Conservation (phyloP, 176 grass and related monocot species). For the Poa annua region DNA sequence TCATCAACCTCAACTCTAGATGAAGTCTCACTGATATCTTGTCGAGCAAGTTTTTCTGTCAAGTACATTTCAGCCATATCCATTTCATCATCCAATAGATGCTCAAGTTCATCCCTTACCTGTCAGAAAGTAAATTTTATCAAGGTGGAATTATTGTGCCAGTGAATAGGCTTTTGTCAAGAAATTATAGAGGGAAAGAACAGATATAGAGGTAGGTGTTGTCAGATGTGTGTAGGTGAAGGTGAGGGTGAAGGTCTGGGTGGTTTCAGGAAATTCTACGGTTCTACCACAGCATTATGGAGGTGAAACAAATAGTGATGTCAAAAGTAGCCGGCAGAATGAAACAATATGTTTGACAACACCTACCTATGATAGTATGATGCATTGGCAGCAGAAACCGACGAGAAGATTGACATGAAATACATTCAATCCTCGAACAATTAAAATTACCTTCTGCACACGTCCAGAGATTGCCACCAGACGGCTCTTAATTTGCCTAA, state of each 20-base stretch:
- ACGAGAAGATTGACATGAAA: background rate
- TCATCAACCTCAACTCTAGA: slow-evolving; percentile 64
- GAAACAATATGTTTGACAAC: slow-evolving; percentile 11
- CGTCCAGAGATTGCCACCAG: slow-evolving; percentile 92
- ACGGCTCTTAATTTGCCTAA: slow-evolving; percentile 96
- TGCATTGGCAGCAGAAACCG: background rate
- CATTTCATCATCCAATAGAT: slow-evolving; percentile 95
- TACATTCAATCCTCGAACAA: slow-evolving; percentile 2
- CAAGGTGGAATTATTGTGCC: slow-evolving; percentile 15
- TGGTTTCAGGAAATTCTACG: background rate
- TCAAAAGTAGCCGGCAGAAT: slow-evolving; percentile 7
- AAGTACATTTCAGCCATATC: slow-evolving; percentile 98
- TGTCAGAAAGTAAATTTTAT: slow-evolving; percentile 41
- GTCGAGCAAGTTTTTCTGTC: slow-evolving; percentile 70
- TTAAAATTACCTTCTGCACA: slow-evolving; percentile 77
- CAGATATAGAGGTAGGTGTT: background rate
- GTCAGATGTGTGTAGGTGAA: background rate
- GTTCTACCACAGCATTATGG: background rate
- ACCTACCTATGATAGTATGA: slow-evolving; percentile 24
- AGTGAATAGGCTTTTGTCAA: background rate
- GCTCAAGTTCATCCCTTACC: slow-evolving; percentile 91
- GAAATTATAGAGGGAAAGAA: slow-evolving; percentile 15
- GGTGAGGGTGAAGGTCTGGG: background rate
- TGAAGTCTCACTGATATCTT: slow-evolving; percentile 73
- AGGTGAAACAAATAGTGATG: background rate